Conservation (phyloP, 441 rosid species). For the Gossypium laxum region DNA sequence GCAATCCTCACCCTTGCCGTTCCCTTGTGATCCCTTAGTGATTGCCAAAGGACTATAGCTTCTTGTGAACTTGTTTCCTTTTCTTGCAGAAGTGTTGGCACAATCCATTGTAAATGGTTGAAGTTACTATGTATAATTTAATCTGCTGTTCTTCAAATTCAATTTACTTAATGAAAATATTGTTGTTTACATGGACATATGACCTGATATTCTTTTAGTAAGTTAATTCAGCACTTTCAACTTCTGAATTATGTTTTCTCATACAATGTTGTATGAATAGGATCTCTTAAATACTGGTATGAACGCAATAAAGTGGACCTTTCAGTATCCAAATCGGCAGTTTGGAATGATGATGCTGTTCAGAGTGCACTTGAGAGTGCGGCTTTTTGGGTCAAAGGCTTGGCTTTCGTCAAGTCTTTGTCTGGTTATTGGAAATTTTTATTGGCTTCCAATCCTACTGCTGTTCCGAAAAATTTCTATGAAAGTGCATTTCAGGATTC, state of each 20-base stretch:
- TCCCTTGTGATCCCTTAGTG: too few species aligned
- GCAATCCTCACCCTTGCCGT: too few species aligned
- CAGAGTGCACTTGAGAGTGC: slow-evolving; percentile 65
- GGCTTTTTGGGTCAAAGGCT: slow-evolving; percentile 65
- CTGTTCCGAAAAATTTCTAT: slow-evolving; percentile 54
- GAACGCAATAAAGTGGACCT: slow-evolving; percentile 71
- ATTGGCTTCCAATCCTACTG: slow-evolving; percentile 54
- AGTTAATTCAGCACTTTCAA: neutral
- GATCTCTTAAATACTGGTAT: slow-evolving; percentile 76
- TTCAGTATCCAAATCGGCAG: slow-evolving; percentile 54
- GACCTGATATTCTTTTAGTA: neutral
- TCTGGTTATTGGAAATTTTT: slow-evolving; percentile 86
- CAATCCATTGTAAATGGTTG: neutral
- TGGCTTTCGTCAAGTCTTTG: slow-evolving; percentile 74
- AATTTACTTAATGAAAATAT: neutral
- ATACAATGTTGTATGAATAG: slow-evolving; percentile 26
- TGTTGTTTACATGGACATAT: neutral
- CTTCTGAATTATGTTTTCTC: slow-evolving; percentile 6
- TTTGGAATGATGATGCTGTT: slow-evolving; percentile 85
- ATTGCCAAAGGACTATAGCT: neutral
- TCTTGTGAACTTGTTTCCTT: neutral
- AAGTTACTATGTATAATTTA: neutral
- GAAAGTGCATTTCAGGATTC: slow-evolving; percentile 56
- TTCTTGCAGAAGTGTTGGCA: neutral
- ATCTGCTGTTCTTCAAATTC: neutral